A percentile compares a stretch with the other conserved stretches of the same genome.
Conservation (phyloP, 1,139 yeast species). For the Chernovozyma sophiae-reginae region DNA sequence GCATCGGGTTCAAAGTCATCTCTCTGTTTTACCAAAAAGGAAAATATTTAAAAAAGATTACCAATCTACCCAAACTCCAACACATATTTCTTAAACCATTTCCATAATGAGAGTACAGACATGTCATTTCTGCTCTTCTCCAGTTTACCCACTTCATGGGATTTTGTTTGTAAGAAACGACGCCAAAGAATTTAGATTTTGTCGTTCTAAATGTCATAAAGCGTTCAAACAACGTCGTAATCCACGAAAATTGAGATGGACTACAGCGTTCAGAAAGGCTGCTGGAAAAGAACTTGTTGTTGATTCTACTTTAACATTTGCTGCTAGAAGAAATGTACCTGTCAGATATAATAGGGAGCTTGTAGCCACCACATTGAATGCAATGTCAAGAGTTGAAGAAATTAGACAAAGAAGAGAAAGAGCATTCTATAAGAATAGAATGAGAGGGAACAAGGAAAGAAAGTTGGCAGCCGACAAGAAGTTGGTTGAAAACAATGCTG, state of each 20-base stretch:
- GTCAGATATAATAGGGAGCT: slow-evolving; percentile 96
- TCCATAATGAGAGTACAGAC: slow-evolving; percentile 82
- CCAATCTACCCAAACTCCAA: too few relatives aligned
- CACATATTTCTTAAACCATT: too few relatives aligned
- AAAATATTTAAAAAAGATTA: too few relatives aligned
- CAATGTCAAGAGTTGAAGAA: slow-evolving; percentile 94
- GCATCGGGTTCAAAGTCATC: too few relatives aligned
- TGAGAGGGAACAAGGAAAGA: slow-evolving; percentile 94
- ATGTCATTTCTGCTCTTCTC: slow-evolving; percentile 97
- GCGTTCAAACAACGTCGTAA: slow-evolving; percentile 97
- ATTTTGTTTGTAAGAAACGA: slow-evolving; percentile 97
- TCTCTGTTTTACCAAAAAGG: too few relatives aligned
- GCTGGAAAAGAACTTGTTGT: slow-evolving; percentile 99
- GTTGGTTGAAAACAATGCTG: slow-evolving; percentile 84
- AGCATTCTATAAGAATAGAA: slow-evolving; percentile 98
- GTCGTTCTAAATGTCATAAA: slow-evolving; percentile 97
- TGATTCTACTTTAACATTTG: slow-evolving; percentile 93
- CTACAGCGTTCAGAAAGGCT: slow-evolving; percentile 97
- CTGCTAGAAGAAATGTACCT: slow-evolving; percentile 96
- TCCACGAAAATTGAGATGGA: slow-evolving; percentile 98
- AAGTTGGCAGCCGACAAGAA: slow-evolving; percentile 83
- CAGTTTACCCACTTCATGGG: slow-evolving; percentile 96
- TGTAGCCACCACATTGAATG: slow-evolving; percentile 88
- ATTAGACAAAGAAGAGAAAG: slow-evolving; percentile 95
- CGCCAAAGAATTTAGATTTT: slow-evolving; percentile 94